Conservation (phyloP, 1,284 basidiomycete genomes). For the Hypsizygus ulmarius region DNA sequence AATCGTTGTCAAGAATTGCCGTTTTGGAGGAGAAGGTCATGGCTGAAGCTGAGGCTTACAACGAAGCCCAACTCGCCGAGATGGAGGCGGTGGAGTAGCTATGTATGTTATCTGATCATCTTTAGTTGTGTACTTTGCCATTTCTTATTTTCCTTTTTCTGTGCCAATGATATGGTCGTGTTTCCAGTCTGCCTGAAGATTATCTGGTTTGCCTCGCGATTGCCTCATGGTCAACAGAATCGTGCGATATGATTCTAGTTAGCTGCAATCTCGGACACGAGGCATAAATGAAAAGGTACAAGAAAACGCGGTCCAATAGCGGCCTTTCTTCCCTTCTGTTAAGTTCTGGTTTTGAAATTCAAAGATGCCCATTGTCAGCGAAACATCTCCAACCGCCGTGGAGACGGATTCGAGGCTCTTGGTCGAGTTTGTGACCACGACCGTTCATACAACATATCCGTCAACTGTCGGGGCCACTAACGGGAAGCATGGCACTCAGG, state of each 20-base stretch:
- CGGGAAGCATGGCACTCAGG: conserved; percentile 15
- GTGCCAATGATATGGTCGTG: conserved; percentile 3
- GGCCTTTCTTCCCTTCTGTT: conserved; percentile 2
- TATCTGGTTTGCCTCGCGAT: conserved; percentile 4
- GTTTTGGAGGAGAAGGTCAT: conserved; percentile 73
- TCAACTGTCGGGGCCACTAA: conserved; percentile 19
- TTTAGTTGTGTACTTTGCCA: conserved; percentile 13
- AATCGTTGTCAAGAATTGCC: conserved; percentile 58
- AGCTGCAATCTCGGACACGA: conserved; percentile 8
- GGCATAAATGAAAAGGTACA: conserved; percentile 9
- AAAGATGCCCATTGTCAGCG: conserved; percentile 5
- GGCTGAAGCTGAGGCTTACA: conserved; percentile 79
- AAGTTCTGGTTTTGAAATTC: neutral
- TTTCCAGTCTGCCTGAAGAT: neutral
- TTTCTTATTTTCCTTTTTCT: conserved; percentile 8
- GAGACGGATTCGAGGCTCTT: neutral
- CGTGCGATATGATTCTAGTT: conserved; percentile 3
- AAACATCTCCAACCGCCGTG: neutral
- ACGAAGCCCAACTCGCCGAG: conserved; percentile 68
- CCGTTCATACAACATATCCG: conserved; percentile 34
- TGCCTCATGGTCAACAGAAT: conserved; percentile 9
- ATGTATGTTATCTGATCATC: conserved; percentile 8
- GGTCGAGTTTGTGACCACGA: conserved; percentile 15
- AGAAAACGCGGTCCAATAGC: conserved; percentile 1
- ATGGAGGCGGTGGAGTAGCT: conserved; percentile 44